Base-by-base conservation (phyloP, 345 rosid species). In the Zanthoxylum bungeanum region DNA sequence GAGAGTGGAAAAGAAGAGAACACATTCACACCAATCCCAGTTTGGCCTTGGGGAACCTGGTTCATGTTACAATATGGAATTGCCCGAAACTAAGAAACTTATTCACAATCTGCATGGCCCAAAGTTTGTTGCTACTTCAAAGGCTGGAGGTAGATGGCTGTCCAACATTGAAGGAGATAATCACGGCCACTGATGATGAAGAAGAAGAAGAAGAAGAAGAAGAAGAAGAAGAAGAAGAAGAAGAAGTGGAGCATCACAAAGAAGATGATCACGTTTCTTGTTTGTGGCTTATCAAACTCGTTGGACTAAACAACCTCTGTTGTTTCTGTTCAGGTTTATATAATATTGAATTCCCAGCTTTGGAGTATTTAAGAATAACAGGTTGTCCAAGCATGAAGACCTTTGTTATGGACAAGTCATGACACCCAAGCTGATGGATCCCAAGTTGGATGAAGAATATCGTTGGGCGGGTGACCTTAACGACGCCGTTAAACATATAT, bases 41-140 rank as follows among this genome's bases (percentile, higher is more conserved):
- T 47, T n/a, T n/a, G n/a, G n/a, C n/a, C n/a, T 49, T 49, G 69
- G 57, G 55, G 47, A 65, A 65, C 57, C 51, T 47, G 42, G 33
- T 4, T 46, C 8, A 0, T 31, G 9, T 49, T 28, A 1, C 0
- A 3, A 49, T 65, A 28, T 0, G 1, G 0, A 0, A 1, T 0
- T 27, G 69, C 9, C 0, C 0, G n/a, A 5, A 47, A 46, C 1
- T 42, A 21, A 16, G 9, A 42, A 7, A 7, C 3, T 34, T 63
- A 21, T 42, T 42, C 52, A 3, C 34, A 3, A 9, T 51, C 6
- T 40, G 34, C 21, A 40, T 63, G 24, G 24, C 44, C 25, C 9
- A 46, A 64, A 42, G 55, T 24, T 4, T 65, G 40, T 40, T 47
- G 21, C 52, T 2, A 16, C 69, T 65, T 30, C 9, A 7, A 47